Percentiles rank a stretch among this genome's conserved stretches.
phyloP scores from a whole-genome alignment of 176 grass and related monocot genomes.

The Zizania latifolia region DNA sequence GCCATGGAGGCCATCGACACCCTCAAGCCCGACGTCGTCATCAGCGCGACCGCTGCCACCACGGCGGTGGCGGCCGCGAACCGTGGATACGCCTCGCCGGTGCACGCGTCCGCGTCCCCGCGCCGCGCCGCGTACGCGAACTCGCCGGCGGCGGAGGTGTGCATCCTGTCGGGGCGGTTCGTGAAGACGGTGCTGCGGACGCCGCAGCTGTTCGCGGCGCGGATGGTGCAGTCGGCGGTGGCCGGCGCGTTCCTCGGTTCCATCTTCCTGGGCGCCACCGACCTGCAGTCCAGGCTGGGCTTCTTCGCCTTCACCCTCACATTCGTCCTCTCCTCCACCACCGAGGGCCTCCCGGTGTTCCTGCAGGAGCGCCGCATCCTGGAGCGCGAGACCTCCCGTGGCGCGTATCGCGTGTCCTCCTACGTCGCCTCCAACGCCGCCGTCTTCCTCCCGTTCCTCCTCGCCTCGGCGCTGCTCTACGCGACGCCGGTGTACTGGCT shows the following conservation, averaged over 20 bases:
- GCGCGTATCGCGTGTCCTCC: slow-evolving; percentile 80
- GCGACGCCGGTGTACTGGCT: slow-evolving; percentile 82
- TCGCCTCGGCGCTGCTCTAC: slow-evolving; percentile 57
- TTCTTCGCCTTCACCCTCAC: slow-evolving; percentile 97
- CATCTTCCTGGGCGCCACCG: slow-evolving; percentile 56
- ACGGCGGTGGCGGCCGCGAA: background rate
- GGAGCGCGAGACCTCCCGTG: slow-evolving; percentile 68
- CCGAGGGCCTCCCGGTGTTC: slow-evolving; percentile 76
- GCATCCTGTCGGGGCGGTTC: slow-evolving; percentile 51
- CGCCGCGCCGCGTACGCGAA: slow-evolving; percentile 39
- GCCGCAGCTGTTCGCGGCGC: slow-evolving; percentile 60
- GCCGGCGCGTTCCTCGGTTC: slow-evolving; percentile 65
- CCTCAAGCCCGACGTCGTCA: slow-evolving; percentile 25
- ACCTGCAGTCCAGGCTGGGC: slow-evolving; percentile 66
- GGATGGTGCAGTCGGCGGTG: slow-evolving; percentile 55
- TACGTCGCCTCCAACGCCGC: slow-evolving; percentile 66
- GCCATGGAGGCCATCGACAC: slow-evolving; percentile 67
- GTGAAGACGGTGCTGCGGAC: slow-evolving; percentile 62
- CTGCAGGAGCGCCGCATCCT: slow-evolving; percentile 79
- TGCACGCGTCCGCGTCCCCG: background rate
- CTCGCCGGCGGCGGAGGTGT: slow-evolving; percentile 39
- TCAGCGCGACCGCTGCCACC: background rate
- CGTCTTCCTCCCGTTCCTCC: slow-evolving; percentile 66
- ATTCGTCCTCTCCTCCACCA: slow-evolving; percentile 80
- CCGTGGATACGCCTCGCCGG: background rate